These are phyloP conservation scores for Pichia kluyveri DNA, from an alignment of 805 yeast species.

Conservation along the genomic window DNA sequence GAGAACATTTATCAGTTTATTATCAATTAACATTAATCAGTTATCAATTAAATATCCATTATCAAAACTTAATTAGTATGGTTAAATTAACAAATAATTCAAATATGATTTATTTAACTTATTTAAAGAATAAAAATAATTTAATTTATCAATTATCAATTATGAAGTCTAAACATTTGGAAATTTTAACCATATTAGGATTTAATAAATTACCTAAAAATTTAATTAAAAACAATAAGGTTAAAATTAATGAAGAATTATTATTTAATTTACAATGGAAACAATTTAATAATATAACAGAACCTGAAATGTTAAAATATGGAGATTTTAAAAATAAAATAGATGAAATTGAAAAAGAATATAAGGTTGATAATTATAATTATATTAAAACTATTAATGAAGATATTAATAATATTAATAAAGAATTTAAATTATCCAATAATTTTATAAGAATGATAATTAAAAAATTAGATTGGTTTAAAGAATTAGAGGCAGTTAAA, in stretches of 20 bases:
- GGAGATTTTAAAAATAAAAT: constrained; percentile 24
- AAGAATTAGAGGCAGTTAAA: neutral
- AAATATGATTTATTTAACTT: neutral
- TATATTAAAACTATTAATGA: constrained; percentile 3
- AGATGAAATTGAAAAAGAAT: neutral
- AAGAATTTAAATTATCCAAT: constrained; percentile 2
- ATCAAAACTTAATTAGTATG: neutral
- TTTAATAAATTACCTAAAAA: constrained; percentile 21
- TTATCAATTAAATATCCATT: constrained; percentile 2
- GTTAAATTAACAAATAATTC: neutral
- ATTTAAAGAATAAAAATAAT: constrained; percentile 2
- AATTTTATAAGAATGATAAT: neutral
- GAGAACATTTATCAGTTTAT: constrained; percentile 59
- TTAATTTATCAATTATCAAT: constrained; percentile 18
- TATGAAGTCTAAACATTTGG: constrained; percentile 17
- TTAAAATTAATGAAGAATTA: constrained; percentile 23
- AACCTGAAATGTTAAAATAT: constrained; percentile 56
- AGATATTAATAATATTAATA: constrained; percentile 7
- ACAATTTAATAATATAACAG: constrained; percentile 71
- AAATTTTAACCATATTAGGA: constrained; percentile 18
- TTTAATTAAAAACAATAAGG: constrained; percentile 13
- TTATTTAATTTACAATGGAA: constrained; percentile 60
- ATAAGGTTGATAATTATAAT: constrained; percentile 4
- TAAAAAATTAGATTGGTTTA: constrained; percentile 3
- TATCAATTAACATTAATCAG: constrained; percentile 44